Conservation (phyloP, 306 rosid species). For the Comarum palustre region DNA sequence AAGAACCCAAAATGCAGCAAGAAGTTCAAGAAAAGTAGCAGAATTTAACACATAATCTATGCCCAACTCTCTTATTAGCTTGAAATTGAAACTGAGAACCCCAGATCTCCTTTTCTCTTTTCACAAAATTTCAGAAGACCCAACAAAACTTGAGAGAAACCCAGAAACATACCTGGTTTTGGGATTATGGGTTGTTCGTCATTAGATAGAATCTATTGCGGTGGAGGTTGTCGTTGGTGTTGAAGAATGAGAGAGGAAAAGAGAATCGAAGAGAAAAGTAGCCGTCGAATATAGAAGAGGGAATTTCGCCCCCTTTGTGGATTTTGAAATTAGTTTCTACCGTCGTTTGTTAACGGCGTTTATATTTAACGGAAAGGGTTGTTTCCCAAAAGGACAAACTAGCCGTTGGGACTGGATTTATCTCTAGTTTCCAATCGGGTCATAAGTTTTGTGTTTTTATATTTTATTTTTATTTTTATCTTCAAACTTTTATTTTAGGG, state of each 20-base stretch:
- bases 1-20: background rate
- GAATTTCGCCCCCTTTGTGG: conserved; percentile 3
- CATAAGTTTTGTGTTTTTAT: background rate
- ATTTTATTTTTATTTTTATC: no score
- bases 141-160: conserved; percentile 21
- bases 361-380: background rate
- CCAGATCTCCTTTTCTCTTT: conserved; percentile 1
- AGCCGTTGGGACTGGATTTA: conserved; percentile 37
- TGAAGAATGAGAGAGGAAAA: conserved; percentile 17
- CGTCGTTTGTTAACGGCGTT: conserved; percentile 19
- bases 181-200: conserved; percentile 25
- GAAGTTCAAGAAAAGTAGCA: background rate
- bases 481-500: no score
- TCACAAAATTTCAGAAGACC: conserved; percentile 3
- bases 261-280: conserved; percentile 26
- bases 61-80: background rate
- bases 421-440: background rate
- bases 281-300: conserved; percentile 31
- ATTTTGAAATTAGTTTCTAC: conserved; percentile 22
- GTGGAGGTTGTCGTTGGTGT: conserved; percentile 19
- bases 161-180: conserved; percentile 42
- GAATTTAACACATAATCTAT: background rate
- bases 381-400: conserved; percentile 7
- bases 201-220: conserved; percentile 5
- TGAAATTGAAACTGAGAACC: background rate